Conservation (phyloP, 192 early-diverging fungal genomes). For the Chytriomyces confervae region DNA sequence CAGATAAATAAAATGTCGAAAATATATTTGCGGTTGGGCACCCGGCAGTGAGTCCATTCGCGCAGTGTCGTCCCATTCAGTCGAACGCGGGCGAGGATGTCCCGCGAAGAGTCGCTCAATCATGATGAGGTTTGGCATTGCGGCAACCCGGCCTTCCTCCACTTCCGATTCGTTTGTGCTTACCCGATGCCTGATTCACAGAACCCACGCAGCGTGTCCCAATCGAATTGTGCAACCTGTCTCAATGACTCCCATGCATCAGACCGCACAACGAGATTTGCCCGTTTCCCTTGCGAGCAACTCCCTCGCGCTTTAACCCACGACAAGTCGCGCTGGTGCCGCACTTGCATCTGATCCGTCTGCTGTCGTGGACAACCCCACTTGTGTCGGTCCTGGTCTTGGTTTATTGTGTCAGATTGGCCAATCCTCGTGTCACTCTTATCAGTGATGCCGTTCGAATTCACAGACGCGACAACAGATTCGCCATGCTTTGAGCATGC, state of each 20-base stretch:
- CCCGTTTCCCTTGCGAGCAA: slow-evolving; percentile 67
- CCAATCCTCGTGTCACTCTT: slow-evolving; percentile 79
- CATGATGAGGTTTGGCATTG: no score
- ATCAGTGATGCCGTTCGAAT: slow-evolving; percentile 87
- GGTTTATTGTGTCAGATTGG: slow-evolving; percentile 62
- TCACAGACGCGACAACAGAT: slow-evolving; percentile 35
- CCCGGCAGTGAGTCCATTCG: no score
- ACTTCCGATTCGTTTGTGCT: no score
- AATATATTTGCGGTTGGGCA: no score
- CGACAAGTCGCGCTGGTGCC: slow-evolving; percentile 78
- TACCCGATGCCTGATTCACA: no score
- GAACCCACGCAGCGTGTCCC: no score
- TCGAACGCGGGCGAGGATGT: no score
- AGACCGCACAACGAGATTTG: slow-evolving; percentile 73
- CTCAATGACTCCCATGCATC: slow-evolving; percentile 68
- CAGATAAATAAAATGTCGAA: no score
- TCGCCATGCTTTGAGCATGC: slow-evolving; percentile 1
- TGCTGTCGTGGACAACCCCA: slow-evolving; percentile 69
- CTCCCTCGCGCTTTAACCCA: slow-evolving; percentile 69
- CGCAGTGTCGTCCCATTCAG: no score
- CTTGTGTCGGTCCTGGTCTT: slow-evolving; percentile 74
- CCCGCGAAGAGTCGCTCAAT: no score
- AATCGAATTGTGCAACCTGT: slow-evolving; percentile 77
- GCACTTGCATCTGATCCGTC: slow-evolving; percentile 80
- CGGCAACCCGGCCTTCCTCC: no score